Base-by-base conservation (phyloP, 192 early-diverging fungal genomes). In the Rhizophlyctis rosea region DNA sequence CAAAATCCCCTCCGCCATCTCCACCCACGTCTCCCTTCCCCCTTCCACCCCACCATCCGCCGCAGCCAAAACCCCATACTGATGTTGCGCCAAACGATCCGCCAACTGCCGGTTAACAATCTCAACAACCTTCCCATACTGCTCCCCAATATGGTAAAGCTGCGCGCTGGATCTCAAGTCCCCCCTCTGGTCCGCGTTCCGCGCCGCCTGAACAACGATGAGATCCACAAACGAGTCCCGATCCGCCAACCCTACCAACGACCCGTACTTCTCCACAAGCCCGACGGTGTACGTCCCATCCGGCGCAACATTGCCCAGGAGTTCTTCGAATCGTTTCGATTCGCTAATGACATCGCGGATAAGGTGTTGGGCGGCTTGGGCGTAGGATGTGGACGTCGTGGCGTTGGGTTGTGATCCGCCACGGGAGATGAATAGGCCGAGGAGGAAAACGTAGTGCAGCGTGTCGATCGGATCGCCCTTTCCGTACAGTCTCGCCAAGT, bases 131-230 rank as follows among this genome's bases (percentile, higher is more conserved):
- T 80, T 78, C 71, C 88, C 86, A 64, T 84, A 85, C 53, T 88
- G 85, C 67, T 83, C 81, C 2, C 86, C 88, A 34, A 93, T 78
- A 65, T 92, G 81, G 61, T 86, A 91, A 34, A 95, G 69, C 62
- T 86, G 65, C 29, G 93, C 81, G 1, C 90, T 86, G 64, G 94
- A 91, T 18, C 72, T 76, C 35, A 90, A 76, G 2, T 80, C 77
- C 0, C 90, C 90, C 51, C 86, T 81, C 34, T 81, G 76, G 35
- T 83, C 87, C 54, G 86, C 87, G 32, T 83, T 76, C 61, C 86
- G 76, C 2, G 92, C 94, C 25, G 90, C 77, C 35, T 78, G 77
- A 4, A 81, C 65, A 4, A 87, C 71, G 30, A 98, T 86, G 2
- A 76, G 57, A 30, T 82, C 76, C 34, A 90, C 61, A 63, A 90